Evolutionary conservation across 345 rosid species (phyloP).

Genomic region (Euphorbia tirucalli): DNA sequence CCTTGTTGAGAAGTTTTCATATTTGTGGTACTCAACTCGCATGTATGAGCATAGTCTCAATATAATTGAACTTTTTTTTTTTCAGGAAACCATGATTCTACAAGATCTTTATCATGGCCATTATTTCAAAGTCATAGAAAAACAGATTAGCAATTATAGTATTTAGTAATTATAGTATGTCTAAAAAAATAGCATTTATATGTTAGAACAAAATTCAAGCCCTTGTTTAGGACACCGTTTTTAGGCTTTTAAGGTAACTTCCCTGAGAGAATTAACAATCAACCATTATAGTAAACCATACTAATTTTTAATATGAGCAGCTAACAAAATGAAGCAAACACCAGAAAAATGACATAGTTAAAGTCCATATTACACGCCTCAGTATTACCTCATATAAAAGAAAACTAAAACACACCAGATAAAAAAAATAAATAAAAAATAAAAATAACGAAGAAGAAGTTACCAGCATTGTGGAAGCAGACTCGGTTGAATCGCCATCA

Average conservation of each 20-base stretch:
- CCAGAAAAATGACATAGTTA: not conserved
- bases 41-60: not conserved
- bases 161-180: not conserved
- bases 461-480: conserved; percentile 81
- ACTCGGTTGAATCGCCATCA: conserved; percentile 63
- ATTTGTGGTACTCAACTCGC: not conserved
- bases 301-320: not conserved
- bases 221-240: no score
- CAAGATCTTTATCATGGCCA: not conserved
- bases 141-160: no score
- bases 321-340: not conserved
- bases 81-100: not conserved
- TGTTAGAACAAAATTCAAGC: no score
- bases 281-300: not conserved
- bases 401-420: not conserved
- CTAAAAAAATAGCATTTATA: no score
- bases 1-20: no score
- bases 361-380: no score
- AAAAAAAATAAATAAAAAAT: not conserved
- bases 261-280: no score
- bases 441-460: not conserved
- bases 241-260: no score
- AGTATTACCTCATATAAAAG: not conserved
- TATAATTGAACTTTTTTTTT: no score
- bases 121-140: not conserved